phyloP scores from a whole-genome alignment of 768 basidiomycete genomes.

The Coprinellus micaceus region DNA sequence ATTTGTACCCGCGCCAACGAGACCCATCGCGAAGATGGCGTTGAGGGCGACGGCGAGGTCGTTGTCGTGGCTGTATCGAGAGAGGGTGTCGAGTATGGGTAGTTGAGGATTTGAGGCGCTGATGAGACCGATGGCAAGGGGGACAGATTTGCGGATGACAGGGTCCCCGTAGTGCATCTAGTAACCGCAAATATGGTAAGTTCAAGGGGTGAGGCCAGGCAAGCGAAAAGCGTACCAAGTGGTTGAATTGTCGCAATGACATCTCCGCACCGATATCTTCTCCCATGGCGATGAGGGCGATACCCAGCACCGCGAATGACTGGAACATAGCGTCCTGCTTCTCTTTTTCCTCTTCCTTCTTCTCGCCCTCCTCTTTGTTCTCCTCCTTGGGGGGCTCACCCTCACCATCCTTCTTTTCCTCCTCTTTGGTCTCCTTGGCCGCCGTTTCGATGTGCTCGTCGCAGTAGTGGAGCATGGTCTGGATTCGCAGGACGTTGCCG shows the following conservation, averaged over 20 bases:
- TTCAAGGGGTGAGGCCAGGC: background rate
- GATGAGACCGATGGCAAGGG: constrained; percentile 91
- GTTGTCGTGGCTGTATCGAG: constrained; percentile 98
- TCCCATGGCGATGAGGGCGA: constrained; percentile 95
- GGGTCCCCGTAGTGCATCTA: constrained; percentile 99
- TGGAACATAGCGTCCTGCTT: constrained; percentile 84
- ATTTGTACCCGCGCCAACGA: constrained; percentile 98
- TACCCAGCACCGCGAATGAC: constrained; percentile 88
- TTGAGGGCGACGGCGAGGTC: constrained; percentile 96
- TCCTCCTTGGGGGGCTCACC: too few species aligned
- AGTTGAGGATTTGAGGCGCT: constrained; percentile 95
- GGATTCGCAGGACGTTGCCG: constrained; percentile 91
- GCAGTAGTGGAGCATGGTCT: constrained; percentile 88
- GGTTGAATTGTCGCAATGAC: constrained; percentile 96
- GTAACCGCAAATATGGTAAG: constrained; percentile 17
- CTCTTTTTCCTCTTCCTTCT: constrained; percentile 46
- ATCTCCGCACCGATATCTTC: constrained; percentile 98
- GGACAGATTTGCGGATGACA: constrained; percentile 85
- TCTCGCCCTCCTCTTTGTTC: constrained; percentile 28
- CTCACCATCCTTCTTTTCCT: constrained; percentile 38
- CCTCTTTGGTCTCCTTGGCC: constrained; percentile 44
- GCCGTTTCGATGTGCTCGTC: constrained; percentile 78
- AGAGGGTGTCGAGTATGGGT: constrained; percentile 91
- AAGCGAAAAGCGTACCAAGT: constrained; percentile 58
- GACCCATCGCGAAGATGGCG: constrained; percentile 97